Base-by-base conservation (phyloP, 2,329 filamentous ascomycete species). In the Myotisia sp. region DNA sequence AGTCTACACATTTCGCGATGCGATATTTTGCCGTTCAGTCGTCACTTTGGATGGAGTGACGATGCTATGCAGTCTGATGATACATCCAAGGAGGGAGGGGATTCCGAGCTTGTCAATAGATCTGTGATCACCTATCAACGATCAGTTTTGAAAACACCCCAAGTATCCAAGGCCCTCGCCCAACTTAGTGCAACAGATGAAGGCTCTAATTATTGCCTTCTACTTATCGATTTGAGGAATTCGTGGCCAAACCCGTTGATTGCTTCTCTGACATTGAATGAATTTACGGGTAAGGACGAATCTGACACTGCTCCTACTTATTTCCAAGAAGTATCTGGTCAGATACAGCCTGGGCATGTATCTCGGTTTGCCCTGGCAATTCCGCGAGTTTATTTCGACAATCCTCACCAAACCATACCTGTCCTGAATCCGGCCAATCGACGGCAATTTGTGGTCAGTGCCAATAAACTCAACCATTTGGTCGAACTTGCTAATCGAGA, bases 371-470 rank as follows among this genome's bases (percentile, higher is more conserved):
- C 87, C 33, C 62, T 93, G 7, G 76, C 85, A 0, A 63, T 93
- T 3, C 79, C 73, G 35, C 74, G 81, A 22, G 66, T 92, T 24
- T 81, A 80, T 50, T 55, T 93, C 13, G 67, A 76, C n/a, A 72
- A 90, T 41, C 76, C 83, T 2, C 74, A 85, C 49, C 76, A 76
- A 2, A 66, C 78, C 1, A 81, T 94, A 24, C 86, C 85, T 1
- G 77, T 75, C 1, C 65, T 93, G 6, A 85, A 87, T 44, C 79
- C 79, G 1, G 75, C 78, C 0, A 75, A 79, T n/a, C 79, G 84
- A 50, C 72, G 85, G n/a, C 86, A 94, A 50, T 94, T 92, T 47
- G 82, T 94, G 19, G 82, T 93, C 27, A 90, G 80, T 55, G 72
- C 76, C 10, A 76, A 74, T 50, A 81, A 81, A 47, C 73, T 86